Percentiles rank a stretch among this genome's conserved stretches.
These are phyloP conservation scores for Apophysomyces elegans DNA, from an alignment of 371 early-diverging fungal species.

Conservation along the genomic window DNA sequence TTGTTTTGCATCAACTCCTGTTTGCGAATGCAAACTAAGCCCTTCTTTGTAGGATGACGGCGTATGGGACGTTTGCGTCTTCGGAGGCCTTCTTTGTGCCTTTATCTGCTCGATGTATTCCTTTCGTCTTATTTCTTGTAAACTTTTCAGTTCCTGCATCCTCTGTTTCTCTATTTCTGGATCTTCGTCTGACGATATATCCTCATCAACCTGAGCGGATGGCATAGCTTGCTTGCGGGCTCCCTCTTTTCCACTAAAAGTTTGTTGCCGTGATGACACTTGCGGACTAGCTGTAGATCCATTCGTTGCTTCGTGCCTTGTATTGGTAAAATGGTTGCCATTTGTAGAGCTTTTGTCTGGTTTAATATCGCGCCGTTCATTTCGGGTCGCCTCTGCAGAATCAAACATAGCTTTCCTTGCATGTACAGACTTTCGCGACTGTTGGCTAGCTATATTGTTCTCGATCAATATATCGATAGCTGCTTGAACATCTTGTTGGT, in stretches of 20 bases:
- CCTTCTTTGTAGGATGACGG: neutral
- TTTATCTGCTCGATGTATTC: neutral
- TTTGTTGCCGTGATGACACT: neutral
- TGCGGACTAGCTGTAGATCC: constrained; percentile 59
- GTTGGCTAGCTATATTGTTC: constrained; percentile 41
- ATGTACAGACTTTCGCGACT: constrained; percentile 57
- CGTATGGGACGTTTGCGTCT: neutral
- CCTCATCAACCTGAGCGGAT: constrained; percentile 26
- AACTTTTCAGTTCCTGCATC: neutral
- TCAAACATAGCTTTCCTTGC: constrained; percentile 1
- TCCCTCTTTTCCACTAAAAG: no score
- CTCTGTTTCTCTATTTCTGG: constrained; percentile 23
- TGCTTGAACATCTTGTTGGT: constrained; percentile 58
- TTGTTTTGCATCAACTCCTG: neutral
- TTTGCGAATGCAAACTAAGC: neutral
- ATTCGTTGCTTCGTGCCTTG: constrained; percentile 68
- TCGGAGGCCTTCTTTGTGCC: neutral
- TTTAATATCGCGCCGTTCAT: neutral
- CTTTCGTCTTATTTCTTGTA: constrained; percentile 5
- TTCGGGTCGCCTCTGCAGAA: neutral
- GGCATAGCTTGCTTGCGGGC: neutral
- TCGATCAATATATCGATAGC: constrained; percentile 73
- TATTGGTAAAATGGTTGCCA: constrained; percentile 70
- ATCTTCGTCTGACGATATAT: constrained; percentile 35
- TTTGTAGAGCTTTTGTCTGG: constrained; percentile 38